phyloP scores from a whole-genome alignment of 2,329 filamentous ascomycete species.

The Albifimbria verrucaria region DNA sequence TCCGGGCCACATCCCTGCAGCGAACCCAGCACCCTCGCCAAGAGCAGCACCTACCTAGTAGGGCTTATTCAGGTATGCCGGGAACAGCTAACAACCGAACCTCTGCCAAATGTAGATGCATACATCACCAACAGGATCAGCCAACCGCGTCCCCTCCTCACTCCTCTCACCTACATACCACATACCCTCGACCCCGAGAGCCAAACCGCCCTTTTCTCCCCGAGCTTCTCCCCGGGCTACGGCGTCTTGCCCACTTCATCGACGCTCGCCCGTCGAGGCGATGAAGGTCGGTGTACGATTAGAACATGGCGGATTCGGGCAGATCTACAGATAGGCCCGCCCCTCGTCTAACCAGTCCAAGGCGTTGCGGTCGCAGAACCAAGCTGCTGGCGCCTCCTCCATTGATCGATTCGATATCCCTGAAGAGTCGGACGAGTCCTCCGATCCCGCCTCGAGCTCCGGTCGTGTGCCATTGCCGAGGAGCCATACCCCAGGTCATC shows the following conservation, averaged over 20 bases:
- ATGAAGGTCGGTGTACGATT: constrained; percentile 23
- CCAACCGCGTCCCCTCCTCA: not conserved
- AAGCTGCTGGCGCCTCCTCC: constrained; percentile 29
- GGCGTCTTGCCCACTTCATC: no score
- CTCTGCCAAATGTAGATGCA: not conserved
- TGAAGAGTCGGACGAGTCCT: constrained; percentile 32
- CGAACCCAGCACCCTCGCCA: not conserved
- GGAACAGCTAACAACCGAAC: not conserved
- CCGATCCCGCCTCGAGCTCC: constrained; percentile 28
- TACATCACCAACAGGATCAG: not conserved
- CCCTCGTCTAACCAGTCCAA: constrained; percentile 30
- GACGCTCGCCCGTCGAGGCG: constrained; percentile 13
- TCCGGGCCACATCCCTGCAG: not conserved
- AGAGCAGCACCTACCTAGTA: no score
- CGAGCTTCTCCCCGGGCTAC: no score
- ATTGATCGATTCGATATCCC: constrained; percentile 24
- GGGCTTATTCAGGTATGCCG: not conserved
- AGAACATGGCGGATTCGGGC: constrained; percentile 42
- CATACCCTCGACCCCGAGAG: not conserved
- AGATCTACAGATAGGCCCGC: constrained; percentile 27
- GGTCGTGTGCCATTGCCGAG: constrained; percentile 42
- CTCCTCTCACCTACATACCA: not conserved
- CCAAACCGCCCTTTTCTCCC: no score
- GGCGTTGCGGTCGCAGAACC: constrained; percentile 52
- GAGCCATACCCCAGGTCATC: constrained; percentile 61